These are phyloP conservation scores for Hymenoscyphus repandus DNA, from an alignment of 2,329 filamentous ascomycete genomes.

Conservation along the genomic window DNA sequence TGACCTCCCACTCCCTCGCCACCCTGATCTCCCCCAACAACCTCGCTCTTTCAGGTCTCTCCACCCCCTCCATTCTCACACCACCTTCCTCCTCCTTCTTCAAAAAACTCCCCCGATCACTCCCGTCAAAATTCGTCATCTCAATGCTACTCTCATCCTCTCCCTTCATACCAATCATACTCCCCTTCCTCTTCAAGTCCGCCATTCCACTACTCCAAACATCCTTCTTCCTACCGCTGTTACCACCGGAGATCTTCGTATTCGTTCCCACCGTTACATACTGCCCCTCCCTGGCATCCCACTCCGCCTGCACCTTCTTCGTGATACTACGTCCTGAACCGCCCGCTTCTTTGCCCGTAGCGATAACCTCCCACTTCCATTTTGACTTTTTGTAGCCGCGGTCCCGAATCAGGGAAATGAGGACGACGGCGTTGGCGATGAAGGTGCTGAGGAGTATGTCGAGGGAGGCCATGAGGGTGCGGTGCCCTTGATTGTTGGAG, in stretches of 20 bases:
- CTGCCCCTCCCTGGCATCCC: conserved; percentile 27
- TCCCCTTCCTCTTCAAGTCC: conserved; percentile 83
- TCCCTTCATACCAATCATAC: conserved; percentile 51
- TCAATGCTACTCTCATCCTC: conserved; percentile 39
- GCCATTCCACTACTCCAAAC: conserved; percentile 23
- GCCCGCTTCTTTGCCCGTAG: conserved; percentile 27
- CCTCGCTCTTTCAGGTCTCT: conserved; percentile 31
- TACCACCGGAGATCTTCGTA: conserved; percentile 38
- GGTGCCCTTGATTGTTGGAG: conserved; percentile 66
- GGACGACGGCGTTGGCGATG: conserved; percentile 82
- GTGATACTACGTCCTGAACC: not conserved
- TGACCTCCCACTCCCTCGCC: conserved; percentile 23
- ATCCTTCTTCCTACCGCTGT: conserved; percentile 42
- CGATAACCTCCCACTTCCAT: conserved; percentile 45
- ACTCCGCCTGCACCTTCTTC: not conserved
- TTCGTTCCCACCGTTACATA: conserved; percentile 44
- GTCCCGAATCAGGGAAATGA: conserved; percentile 87
- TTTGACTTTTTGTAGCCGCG: conserved; percentile 84
- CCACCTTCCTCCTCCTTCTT: not conserved
- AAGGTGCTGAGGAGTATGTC: conserved; percentile 83
- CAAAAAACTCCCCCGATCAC: not conserved
- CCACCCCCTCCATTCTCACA: conserved; percentile 16
- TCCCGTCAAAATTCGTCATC: conserved; percentile 5
- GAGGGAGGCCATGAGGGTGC: conserved; percentile 80
- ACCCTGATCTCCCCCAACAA: conserved; percentile 26